Conservation (phyloP, 345 rosid genomes). For the Eucalyptus regnans region DNA sequence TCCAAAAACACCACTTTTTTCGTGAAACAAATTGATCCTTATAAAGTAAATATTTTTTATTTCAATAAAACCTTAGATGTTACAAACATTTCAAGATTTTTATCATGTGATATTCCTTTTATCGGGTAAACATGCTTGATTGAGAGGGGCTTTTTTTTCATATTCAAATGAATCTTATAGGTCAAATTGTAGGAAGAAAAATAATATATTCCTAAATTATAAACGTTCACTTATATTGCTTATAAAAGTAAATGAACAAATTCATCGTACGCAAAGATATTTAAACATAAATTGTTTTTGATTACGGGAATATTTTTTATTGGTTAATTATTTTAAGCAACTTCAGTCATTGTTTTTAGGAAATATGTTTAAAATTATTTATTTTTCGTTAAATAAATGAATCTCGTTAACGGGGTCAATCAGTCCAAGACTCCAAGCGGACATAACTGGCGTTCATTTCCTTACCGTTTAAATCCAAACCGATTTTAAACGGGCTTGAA, state of each 20-base stretch:
- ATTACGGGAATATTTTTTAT: accelerated
- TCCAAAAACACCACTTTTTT: too few relatives aligned
- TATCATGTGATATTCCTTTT: background rate
- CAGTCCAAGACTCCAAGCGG: background rate
- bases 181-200: background rate
- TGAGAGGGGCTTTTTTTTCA: background rate
- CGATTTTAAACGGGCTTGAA: background rate
- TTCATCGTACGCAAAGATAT: accelerated
- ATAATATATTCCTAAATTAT: background rate
- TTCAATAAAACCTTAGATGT: background rate
- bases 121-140: background rate
- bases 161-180: background rate
- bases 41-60: background rate
- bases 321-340: background rate
- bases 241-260: accelerated
- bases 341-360: background rate
- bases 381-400: background rate
- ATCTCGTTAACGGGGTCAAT: background rate
- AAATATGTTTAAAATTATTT: background rate
- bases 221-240: accelerated
- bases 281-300: too few relatives aligned
- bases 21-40: background rate
- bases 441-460: background rate
- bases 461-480: background rate
- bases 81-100: background rate